These are phyloP conservation scores for Malassezia furfur DNA, from an alignment of 1,284 basidiomycete species.

Conservation along the genomic window DNA sequence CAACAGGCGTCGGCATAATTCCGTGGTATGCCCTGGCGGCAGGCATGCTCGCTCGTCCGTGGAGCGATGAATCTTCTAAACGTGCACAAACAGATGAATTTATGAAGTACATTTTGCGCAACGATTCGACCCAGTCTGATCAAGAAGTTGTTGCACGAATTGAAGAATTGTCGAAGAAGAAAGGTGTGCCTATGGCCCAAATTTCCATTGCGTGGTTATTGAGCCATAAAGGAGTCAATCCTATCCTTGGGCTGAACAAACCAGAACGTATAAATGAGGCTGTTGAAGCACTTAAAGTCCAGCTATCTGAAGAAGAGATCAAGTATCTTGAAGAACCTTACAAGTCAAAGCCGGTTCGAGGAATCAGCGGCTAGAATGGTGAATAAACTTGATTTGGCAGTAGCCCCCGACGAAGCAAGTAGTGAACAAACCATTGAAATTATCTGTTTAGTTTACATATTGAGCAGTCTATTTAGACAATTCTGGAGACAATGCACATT, in stretches of 20 bases:
- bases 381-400: no score
- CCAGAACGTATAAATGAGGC: constrained; percentile 13
- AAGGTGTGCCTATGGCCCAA: constrained; percentile 50
- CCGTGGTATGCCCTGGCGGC: constrained; percentile 51
- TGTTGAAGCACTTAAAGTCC: constrained; percentile 5
- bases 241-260: constrained; percentile 15
- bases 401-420: no score
- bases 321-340: constrained; percentile 14
- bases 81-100: constrained; percentile 3
- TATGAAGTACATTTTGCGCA: neutral
- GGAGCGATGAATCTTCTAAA: constrained; percentile 1
- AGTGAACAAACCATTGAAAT: no score
- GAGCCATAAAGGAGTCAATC: constrained; percentile 5
- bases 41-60: constrained; percentile 49
- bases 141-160: constrained; percentile 40
- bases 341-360: constrained; percentile 8
- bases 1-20: constrained; percentile 51
- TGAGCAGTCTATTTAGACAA: no score
- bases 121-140: constrained; percentile 2
- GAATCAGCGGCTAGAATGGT: neutral
- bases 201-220: constrained; percentile 50
- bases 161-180: constrained; percentile 49
- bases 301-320: constrained; percentile 7
- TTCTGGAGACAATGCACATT: no score
- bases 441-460: no score